Percentiles rank a stretch among this genome's conserved stretches.
Conservation (phyloP, 2,329 filamentous ascomycete species). For the Cladosporium austrohemisphaericum region DNA sequence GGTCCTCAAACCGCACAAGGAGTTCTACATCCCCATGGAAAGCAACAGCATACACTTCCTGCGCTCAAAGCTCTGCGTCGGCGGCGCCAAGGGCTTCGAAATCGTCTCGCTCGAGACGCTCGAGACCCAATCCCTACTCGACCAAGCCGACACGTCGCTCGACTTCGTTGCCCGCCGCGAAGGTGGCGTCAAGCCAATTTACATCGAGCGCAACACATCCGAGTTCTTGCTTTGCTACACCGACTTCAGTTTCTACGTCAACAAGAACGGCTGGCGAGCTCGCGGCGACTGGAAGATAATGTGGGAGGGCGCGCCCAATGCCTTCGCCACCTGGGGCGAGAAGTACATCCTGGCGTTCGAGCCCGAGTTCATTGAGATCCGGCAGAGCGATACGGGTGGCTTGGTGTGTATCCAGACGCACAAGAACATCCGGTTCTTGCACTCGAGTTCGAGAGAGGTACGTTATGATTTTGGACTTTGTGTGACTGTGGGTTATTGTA, state of each 20-base stretch:
- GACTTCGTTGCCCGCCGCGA: conserved; percentile 95
- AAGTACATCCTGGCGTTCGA: conserved; percentile 93
- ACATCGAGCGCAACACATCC: conserved; percentile 94
- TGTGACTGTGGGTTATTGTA: neutral
- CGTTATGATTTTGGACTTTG: conserved; percentile 31
- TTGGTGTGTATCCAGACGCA: conserved; percentile 91
- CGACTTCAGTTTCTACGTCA: conserved; percentile 98
- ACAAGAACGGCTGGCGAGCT: conserved; percentile 95
- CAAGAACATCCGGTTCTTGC: conserved; percentile 95
- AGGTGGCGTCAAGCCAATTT: conserved; percentile 79
- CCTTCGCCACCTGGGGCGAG: conserved; percentile 90
- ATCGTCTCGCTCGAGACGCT: conserved; percentile 94
- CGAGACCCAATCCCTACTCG: conserved; percentile 94
- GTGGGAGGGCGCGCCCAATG: conserved; percentile 91
- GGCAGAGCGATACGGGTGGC: conserved; percentile 89
- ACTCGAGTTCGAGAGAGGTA: conserved; percentile 96
- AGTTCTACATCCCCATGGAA: conserved; percentile 98
- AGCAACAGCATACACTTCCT: conserved; percentile 98
- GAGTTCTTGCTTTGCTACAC: conserved; percentile 98
- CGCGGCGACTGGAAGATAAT: conserved; percentile 95
- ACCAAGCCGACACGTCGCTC: conserved; percentile 95
- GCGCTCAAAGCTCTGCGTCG: conserved; percentile 92
- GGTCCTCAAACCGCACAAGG: conserved; percentile 93
- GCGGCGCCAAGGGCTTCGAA: conserved; percentile 92
- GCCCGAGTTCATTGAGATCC: conserved; percentile 93